Evolutionary conservation across 208 protist genomes (phyloP), one percentile per base, ranked within the genome.

Genomic region (Leishmania guyanensis): DNA sequence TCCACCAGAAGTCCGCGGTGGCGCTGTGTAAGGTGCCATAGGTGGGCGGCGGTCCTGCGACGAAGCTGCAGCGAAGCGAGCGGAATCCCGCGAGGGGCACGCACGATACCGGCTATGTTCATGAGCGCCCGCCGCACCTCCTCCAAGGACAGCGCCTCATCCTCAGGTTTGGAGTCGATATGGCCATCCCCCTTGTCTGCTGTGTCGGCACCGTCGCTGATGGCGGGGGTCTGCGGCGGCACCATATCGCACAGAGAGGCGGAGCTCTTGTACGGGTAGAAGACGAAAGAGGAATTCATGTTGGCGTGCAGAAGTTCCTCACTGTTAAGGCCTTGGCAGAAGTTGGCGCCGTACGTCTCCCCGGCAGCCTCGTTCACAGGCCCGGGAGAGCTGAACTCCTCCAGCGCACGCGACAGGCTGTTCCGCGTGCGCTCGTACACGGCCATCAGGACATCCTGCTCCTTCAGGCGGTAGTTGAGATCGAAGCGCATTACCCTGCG

Each of bases 211-310:
- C 36, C n/a, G 66, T 33, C 29, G 58, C 26, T 50, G 51, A 6
- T 68, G 22, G 71, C 36, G 48, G 68, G 1, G 51, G 2, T 56
- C 48, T 46, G 54, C 48, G 33, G 9, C 53, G 75, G 66, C 9
- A 1, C 56, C 77, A 76, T 39, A 54, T 85, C 82, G 43, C 77
- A 76, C 6, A 83, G 60, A 20, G 87, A 85, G 20, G 87, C 84
- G 66, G 86, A 89, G 72, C 85, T 94, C 75, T 88, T 91, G 84
- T 91, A 94, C 4, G 91, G 90, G 75, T 97, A 94, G 80, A 93
- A 93, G 5, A 93, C 75, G 79, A 88, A 90, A 9, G 86, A 88
- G 17, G 85, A 80, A 75, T 93, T 92, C 78, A 93, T 89, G 36
- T 88, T 91, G 39, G 78, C 80, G n/a, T 75, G 71, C 53, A 84